Conservation (phyloP, 2,329 filamentous ascomycete species). For the Paracorniculantispora psalliotae region DNA sequence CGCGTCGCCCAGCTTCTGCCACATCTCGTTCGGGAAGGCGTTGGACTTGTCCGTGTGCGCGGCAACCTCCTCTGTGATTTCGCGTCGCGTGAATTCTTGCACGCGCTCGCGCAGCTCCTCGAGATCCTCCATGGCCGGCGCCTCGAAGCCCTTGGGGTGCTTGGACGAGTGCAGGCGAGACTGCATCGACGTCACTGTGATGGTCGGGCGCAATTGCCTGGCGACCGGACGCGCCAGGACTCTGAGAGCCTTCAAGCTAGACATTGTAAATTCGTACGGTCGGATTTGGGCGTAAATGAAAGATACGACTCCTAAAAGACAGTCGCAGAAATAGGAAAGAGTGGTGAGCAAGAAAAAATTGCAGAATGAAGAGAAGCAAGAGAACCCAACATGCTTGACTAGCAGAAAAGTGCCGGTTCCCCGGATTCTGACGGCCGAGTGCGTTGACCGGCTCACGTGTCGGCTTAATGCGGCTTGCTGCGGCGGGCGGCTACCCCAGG, state of each 20-base stretch:
- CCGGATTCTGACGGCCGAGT: conserved; percentile 6
- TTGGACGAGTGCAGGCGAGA: conserved; percentile 49
- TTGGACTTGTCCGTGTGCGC: conserved; percentile 79
- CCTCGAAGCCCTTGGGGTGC: conserved; percentile 58
- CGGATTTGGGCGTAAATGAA: not conserved
- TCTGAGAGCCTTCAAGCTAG: conserved; percentile 22
- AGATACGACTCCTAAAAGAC: not conserved
- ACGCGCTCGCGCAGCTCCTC: conserved; percentile 77
- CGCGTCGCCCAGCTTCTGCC: conserved; percentile 87
- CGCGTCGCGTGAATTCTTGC: conserved; percentile 82
- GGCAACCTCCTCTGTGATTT: conserved; percentile 80
- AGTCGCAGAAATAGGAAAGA: conserved; percentile 7
- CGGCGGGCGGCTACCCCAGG: conserved; percentile 26
- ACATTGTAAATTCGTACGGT: conserved; percentile 14
- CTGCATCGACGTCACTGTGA: conserved; percentile 33
- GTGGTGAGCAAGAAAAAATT: not conserved
- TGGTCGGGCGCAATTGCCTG: conserved; percentile 20
- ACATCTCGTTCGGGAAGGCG: conserved; percentile 86
- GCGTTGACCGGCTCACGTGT: conserved; percentile 3
- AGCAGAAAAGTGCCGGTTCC: conserved; percentile 2
- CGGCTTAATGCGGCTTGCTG: conserved; percentile 41
- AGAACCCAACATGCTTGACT: not conserved
- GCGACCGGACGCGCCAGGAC: conserved; percentile 25
- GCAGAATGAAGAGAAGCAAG: not conserved
- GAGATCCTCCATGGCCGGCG: conserved; percentile 68